These are phyloP conservation scores for Plenodomus biglobosus DNA, from an alignment of 2,329 filamentous ascomycete genomes.

Conservation along the genomic window DNA sequence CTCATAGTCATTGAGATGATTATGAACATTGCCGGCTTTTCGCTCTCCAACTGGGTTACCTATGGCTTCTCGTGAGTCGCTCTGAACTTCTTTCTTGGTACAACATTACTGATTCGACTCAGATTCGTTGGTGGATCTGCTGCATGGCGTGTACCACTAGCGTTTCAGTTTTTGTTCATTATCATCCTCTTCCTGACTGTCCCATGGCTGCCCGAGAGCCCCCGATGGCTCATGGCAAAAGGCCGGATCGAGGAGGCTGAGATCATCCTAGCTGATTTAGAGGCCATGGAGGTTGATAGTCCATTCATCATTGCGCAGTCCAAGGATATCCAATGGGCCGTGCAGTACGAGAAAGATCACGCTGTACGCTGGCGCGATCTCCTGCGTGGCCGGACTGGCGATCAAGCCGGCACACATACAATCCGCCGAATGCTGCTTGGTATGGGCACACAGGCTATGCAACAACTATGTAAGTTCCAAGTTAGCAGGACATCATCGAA, in stretches of 20 bases:
- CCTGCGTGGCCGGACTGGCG: slow-evolving; percentile 49
- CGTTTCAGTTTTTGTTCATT: not conserved
- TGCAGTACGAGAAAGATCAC: slow-evolving; percentile 54
- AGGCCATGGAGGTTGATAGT: slow-evolving; percentile 41
- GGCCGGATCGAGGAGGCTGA: slow-evolving; percentile 44
- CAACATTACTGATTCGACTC: no score
- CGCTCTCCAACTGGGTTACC: slow-evolving; percentile 55
- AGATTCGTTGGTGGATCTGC: no score
- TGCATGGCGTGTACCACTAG: not conserved
- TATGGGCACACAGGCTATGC: slow-evolving; percentile 45
- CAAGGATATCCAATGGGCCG: slow-evolving; percentile 53
- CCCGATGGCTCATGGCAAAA: slow-evolving; percentile 46
- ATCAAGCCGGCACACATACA: slow-evolving; percentile 52
- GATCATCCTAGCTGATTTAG: not conserved
- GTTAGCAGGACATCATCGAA: no score
- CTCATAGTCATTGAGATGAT: slow-evolving; percentile 54
- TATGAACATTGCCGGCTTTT: slow-evolving; percentile 55
- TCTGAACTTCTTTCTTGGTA: not conserved
- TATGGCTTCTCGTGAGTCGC: slow-evolving; percentile 52
- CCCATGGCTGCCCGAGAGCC: not conserved
- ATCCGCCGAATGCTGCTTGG: slow-evolving; percentile 56
- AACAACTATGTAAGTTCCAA: no score
- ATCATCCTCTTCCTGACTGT: not conserved
- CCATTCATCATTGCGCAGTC: slow-evolving; percentile 47
- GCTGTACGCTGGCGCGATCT: slow-evolving; percentile 55